Conservation (phyloP, 495 filamentous ascomycete genomes). For the Cladorrhinum samala region DNA sequence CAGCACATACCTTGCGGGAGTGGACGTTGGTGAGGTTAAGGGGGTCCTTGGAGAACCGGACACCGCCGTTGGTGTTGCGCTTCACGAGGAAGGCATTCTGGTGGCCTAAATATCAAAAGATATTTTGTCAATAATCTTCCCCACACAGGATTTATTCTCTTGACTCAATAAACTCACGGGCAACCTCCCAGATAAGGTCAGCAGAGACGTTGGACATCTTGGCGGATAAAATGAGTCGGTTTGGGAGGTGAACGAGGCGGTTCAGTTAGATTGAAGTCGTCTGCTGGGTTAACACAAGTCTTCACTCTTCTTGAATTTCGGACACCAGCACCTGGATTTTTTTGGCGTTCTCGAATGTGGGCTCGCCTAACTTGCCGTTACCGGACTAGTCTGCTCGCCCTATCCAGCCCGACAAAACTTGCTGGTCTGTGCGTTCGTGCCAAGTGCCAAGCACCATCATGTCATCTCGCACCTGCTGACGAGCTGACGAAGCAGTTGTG, state of each 20-base stretch:
- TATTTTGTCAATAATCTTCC: constrained; percentile 3
- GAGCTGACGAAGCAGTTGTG: constrained; percentile 2
- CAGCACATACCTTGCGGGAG: constrained; percentile 69
- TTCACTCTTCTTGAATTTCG: constrained; percentile 32
- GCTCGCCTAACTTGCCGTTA: constrained; percentile 38
- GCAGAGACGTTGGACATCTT: constrained; percentile 64
- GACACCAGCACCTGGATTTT: constrained; percentile 20
- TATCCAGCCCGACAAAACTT: constrained; percentile 1
- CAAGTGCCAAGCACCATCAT: constrained; percentile 9
- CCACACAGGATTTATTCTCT: neutral
- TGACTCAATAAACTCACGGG: constrained; percentile 55
- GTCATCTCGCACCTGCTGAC: constrained; percentile 7
- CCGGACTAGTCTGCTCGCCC: constrained; percentile 18
- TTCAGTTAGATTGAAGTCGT: constrained; percentile 26
- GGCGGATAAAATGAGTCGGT: constrained; percentile 25
- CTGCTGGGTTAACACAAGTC: constrained; percentile 11
- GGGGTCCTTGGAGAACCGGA: constrained; percentile 88
- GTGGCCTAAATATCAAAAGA: constrained; percentile 47
- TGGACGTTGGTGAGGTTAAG: constrained; percentile 87
- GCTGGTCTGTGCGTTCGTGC: constrained; percentile 5
- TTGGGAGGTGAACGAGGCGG: constrained; percentile 22
- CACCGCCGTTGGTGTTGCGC: constrained; percentile 66
- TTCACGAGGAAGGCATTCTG: constrained; percentile 86
- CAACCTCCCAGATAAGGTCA: constrained; percentile 86
- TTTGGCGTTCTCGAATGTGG: constrained; percentile 32